Evolutionary conservation across 768 basidiomycete species (phyloP).

Genomic region (Mycena vulgaris): DNA sequence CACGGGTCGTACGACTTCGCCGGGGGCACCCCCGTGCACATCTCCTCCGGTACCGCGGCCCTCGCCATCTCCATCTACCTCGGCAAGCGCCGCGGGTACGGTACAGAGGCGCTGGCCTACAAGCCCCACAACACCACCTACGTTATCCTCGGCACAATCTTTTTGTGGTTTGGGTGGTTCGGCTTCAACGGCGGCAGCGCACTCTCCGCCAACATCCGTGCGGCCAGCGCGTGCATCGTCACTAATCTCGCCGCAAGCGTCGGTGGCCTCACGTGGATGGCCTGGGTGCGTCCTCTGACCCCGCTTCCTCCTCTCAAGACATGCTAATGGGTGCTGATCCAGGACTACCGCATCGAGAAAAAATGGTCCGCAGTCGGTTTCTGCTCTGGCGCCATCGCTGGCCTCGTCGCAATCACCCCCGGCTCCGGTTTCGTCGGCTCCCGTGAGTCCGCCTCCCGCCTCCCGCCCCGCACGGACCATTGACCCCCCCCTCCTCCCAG

Average conservation of each 20-base stretch:
- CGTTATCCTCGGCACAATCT: slow-evolving; percentile 91
- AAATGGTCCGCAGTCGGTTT: slow-evolving; percentile 97
- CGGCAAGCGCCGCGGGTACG: slow-evolving; percentile 62
- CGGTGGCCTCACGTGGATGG: slow-evolving; percentile 93
- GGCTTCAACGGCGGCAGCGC: slow-evolving; percentile 97
- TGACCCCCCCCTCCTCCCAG: slow-evolving; percentile 47
- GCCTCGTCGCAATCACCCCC: slow-evolving; percentile 93
- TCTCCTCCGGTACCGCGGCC: slow-evolving; percentile 93
- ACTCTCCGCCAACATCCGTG: slow-evolving; percentile 89
- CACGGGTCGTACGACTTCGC: slow-evolving; percentile 69
- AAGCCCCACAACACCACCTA: slow-evolving; percentile 95
- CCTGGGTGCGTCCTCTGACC: slow-evolving; percentile 75
- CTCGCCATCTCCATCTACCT: slow-evolving; percentile 89
- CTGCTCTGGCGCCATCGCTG: slow-evolving; percentile 94
- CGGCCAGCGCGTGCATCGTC: slow-evolving; percentile 90
- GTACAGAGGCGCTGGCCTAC: slow-evolving; percentile 76
- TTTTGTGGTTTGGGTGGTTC: slow-evolving; percentile 91
- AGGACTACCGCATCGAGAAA: slow-evolving; percentile 93
- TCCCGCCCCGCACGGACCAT: background rate
- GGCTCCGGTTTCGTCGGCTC: slow-evolving; percentile 86
- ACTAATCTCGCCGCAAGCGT: slow-evolving; percentile 94
- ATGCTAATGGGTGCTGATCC: background rate
- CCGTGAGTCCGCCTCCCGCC: slow-evolving; percentile 60
- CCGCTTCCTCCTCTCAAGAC: background rate
- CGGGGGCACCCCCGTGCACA: slow-evolving; percentile 93